A percentile compares a stretch with the other conserved stretches of the same genome.
Evolutionary conservation across 2,329 filamentous ascomycete genomes (phyloP).

Genomic region (Elsinoe necatrix): DNA sequence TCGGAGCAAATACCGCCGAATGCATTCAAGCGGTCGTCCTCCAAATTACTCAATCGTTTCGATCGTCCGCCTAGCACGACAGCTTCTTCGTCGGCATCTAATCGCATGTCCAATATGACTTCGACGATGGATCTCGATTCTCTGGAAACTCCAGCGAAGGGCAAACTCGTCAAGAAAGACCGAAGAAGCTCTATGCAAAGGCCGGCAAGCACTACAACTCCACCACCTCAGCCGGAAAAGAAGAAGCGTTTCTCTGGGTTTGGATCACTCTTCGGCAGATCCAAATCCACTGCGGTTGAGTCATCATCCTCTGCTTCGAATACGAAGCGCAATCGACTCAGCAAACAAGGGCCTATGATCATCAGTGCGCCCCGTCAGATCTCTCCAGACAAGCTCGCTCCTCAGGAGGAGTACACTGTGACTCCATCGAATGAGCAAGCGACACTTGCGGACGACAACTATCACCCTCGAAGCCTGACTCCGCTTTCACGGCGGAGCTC

Average conservation of each 20-base stretch:
- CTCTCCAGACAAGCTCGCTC: conserved; percentile 7
- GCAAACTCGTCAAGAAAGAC: conserved; percentile 25
- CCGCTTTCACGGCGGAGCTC: conserved; percentile 8
- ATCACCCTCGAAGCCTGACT: conserved; percentile 7
- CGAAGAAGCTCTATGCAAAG: conserved; percentile 21
- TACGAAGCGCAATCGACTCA: conserved; percentile 10
- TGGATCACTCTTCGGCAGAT: conserved; percentile 37
- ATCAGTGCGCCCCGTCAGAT: conserved; percentile 11
- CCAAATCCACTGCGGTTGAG: conserved; percentile 27
- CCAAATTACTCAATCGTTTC: neutral
- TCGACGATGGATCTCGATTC: conserved; percentile 9
- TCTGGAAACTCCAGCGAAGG: conserved; percentile 10
- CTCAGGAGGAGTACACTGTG: neutral
- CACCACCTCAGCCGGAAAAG: conserved; percentile 25
- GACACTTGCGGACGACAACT: conserved; percentile 12
- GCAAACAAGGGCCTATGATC: conserved; percentile 15
- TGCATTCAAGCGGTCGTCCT: conserved; percentile 6
- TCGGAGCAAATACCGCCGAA: neutral
- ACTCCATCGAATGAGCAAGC: neutral
- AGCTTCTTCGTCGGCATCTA: neutral
- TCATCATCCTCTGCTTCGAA: neutral
- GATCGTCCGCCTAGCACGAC: conserved; percentile 4
- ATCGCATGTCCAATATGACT: neutral
- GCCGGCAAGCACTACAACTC: conserved; percentile 20
- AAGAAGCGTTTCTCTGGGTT: conserved; percentile 41